Evolutionary conservation across 768 basidiomycete genomes (phyloP).

Genomic region (Gautieria morchelliformis): DNA sequence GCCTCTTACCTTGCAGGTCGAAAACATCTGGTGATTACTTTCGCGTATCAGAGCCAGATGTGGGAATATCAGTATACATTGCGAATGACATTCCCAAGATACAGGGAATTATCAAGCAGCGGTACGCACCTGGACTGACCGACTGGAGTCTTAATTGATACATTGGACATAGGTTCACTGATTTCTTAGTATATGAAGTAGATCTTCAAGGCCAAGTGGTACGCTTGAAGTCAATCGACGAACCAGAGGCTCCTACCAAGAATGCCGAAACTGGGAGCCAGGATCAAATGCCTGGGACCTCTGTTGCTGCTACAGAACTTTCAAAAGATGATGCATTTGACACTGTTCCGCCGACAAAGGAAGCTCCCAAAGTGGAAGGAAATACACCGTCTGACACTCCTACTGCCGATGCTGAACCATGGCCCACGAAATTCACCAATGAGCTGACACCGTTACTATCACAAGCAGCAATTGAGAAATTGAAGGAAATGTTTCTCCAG

Average conservation of each 20-base stretch:
- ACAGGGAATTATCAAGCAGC: constrained; percentile 92
- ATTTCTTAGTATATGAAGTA: constrained; percentile 92
- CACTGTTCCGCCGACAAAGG: background rate
- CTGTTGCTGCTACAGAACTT: background rate
- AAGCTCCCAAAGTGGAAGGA: background rate
- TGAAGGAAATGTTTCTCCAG: constrained; percentile 72
- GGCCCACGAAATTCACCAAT: constrained; percentile 53
- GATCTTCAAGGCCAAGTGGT: constrained; percentile 71
- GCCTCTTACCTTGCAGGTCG: constrained; percentile 6
- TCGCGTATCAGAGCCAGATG: constrained; percentile 64
- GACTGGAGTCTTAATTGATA: background rate
- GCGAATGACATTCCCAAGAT: constrained; percentile 60
- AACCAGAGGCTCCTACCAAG: constrained; percentile 49
- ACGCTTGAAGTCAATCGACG: constrained; percentile 68
- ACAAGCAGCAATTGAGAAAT: constrained; percentile 41
- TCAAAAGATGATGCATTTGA: background rate
- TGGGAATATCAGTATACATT: constrained; percentile 87
- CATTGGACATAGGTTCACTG: constrained; percentile 66
- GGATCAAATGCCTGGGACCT: background rate
- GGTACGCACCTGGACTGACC: constrained; percentile 37
- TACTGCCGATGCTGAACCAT: constrained; percentile 32
- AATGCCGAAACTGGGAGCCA: constrained; percentile 10
- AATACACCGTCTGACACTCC: background rate
- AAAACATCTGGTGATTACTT: constrained; percentile 40
- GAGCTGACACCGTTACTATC: constrained; percentile 57